A percentile compares a stretch with the other conserved stretches of the same genome.
These are phyloP conservation scores for Boletellus ananas DNA, from an alignment of 768 basidiomycete species.

Conservation along the genomic window DNA sequence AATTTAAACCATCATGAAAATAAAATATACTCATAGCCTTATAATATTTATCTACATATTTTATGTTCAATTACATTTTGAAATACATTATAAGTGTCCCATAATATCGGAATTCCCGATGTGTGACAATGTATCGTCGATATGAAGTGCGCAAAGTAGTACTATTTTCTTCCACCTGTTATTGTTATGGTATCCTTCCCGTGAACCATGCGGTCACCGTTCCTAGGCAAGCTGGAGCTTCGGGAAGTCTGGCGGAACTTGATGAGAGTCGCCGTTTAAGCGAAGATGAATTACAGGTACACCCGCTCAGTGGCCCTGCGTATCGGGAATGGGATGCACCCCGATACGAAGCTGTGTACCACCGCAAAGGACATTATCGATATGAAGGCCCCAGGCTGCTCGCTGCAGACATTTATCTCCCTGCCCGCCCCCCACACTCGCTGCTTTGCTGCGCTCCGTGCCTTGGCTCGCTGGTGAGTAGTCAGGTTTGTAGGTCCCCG, in stretches of 20 bases:
- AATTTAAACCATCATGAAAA: no score
- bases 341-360: slow-evolving; percentile 12
- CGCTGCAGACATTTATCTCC: background rate
- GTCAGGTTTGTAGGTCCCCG: slow-evolving; percentile 14
- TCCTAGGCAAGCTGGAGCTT: slow-evolving; percentile 8
- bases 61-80: no score
- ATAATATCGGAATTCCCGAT: no score
- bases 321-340: slow-evolving; percentile 22
- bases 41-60: no score
- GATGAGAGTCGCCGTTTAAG: slow-evolving; percentile 16
- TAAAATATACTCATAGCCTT: no score
- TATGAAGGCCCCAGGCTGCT: slow-evolving; percentile 1
- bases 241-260: slow-evolving; percentile 22
- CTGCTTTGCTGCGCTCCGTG: slow-evolving; percentile 8
- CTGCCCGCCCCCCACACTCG: background rate
- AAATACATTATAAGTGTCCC: no score
- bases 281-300: slow-evolving; percentile 27
- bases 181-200: slow-evolving; percentile 15
- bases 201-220: slow-evolving; percentile 9
- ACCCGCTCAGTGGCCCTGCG: slow-evolving; percentile 7
- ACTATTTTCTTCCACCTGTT: slow-evolving; percentile 13
- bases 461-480: slow-evolving; percentile 9
- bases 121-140: background rate
- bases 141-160: slow-evolving; percentile 16
- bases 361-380: background rate